Base-by-base conservation (phyloP, 495 filamentous ascomycete species). In the Penicillium psychrofluorescens region DNA sequence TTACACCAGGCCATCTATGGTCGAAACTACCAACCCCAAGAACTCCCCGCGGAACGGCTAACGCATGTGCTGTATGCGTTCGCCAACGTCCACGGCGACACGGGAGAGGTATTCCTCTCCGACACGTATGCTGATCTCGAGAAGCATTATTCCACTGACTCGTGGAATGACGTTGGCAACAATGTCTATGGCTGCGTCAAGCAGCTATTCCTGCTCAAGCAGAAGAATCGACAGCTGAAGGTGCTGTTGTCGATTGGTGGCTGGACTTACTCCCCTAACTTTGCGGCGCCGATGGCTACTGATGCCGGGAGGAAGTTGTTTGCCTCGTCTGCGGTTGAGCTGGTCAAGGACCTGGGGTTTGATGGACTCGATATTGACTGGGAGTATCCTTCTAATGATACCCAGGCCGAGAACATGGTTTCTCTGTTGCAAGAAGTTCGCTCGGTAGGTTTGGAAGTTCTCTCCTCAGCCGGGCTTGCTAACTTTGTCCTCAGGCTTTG, bases 21-120 rank as follows among this genome's bases (percentile, higher is more conserved):
- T 31, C 70, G 85, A 43, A 73, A 85, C 43, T 80, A 86, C 60
- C 70, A 77, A 22, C 84, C 85, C 0, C 81, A 88, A 46, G 76
- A 88, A 53, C 72, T 94, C 8, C 84, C 84, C 3, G 75, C 74
- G 6, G 73, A 82, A 14, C 79, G 86, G 30, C 69, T 94, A 10
- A 94, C 88, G 0, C 88, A 94, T 59, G 68, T 92, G 11, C 75
- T 91, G 27, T 94, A 90, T 54, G 73, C 85, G 29, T 90, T 90
- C 55, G 84, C 81, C 40, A 82, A 86, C 51, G 70, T 88, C 42
- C 70, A 63, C 6, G 59, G 72, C 8, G 28, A 47, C 0, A 70
- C 59, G 34, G 86, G 85, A n/a, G 76, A 82, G 48, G 84, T 88
- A 45, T 82, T 74, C 10, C 76, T 92, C 13, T 83, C 78, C 40